Conservation (phyloP, 202 grass and related monocot genomes). For the Schoenoplectus triqueter region DNA sequence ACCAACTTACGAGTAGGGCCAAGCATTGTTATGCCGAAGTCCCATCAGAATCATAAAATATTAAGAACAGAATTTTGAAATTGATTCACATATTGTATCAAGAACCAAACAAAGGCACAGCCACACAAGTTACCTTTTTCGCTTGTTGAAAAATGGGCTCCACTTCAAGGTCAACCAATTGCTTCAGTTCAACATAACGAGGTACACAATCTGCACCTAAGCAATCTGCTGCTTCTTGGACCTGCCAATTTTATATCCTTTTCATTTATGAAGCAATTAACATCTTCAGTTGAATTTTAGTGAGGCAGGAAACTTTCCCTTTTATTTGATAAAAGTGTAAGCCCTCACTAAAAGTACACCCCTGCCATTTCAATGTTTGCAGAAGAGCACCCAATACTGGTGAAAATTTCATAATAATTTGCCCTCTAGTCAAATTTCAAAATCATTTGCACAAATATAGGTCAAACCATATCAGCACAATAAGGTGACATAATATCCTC, state of each 20-base stretch:
- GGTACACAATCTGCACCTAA: conserved; percentile 79
- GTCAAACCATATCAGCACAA: background rate
- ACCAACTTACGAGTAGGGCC: background rate
- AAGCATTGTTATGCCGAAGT: conserved; percentile 15
- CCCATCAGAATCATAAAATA: background rate
- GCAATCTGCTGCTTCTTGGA: conserved; percentile 94
- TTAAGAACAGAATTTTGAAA: background rate
- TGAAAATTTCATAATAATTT: background rate
- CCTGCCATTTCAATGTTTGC: background rate
- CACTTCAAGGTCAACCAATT: conserved; percentile 68
- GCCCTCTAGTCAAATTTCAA: background rate
- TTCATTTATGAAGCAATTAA: background rate
- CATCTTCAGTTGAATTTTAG: background rate
- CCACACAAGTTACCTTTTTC: conserved; percentile 58
- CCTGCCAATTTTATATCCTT: conserved; percentile 46
- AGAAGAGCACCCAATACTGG: background rate
- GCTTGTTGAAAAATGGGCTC: conserved; percentile 62
- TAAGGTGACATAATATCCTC: background rate
- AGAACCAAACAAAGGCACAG: background rate
- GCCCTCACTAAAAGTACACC: background rate
- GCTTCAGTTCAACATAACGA: conserved; percentile 79
- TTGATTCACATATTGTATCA: background rate
- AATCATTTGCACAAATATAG: background rate
- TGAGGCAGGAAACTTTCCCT: background rate
- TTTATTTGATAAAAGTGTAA: background rate